phyloP scores from a whole-genome alignment of 2,329 filamentous ascomycete species.

The Alternaria arbusti region DNA sequence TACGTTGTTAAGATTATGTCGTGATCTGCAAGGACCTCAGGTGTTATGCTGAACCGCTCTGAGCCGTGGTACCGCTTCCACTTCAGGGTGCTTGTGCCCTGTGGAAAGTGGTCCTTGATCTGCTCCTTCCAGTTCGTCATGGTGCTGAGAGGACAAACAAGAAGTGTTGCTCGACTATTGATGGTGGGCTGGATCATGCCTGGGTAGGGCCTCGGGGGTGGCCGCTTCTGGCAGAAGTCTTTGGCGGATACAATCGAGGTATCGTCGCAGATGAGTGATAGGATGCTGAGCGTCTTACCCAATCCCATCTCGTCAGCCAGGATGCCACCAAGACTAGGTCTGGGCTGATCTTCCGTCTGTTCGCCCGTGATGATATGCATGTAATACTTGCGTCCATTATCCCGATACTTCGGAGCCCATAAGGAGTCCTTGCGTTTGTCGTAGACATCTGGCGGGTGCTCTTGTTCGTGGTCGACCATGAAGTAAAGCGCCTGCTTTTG shows the following conservation, averaged over 20 bases:
- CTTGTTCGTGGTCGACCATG: conserved; percentile 78
- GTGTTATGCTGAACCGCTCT: conserved; percentile 67
- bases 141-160: conserved; percentile 89
- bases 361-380: conserved; percentile 83
- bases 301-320: conserved; percentile 60
- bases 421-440: conserved; percentile 73
- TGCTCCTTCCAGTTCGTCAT: conserved; percentile 96
- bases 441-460: conserved; percentile 64
- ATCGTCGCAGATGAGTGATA: conserved; percentile 72
- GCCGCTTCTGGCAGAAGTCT: conserved; percentile 64
- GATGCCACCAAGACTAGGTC: conserved; percentile 52
- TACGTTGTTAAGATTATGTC: conserved; percentile 95
- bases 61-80: conserved; percentile 89
- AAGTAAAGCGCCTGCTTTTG: conserved; percentile 91
- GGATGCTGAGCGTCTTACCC: conserved; percentile 72
- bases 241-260: conserved; percentile 66
- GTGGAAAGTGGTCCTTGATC: conserved; percentile 78
- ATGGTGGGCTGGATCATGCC: conserved; percentile 43
- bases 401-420: conserved; percentile 70
- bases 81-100: conserved; percentile 61
- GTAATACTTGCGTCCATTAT: conserved; percentile 67
- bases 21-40: conserved; percentile 70
- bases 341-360: conserved; percentile 42
- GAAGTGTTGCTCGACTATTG: conserved; percentile 80
- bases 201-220: conserved; percentile 41